Evolutionary conservation across 177 flowering plant species (phyloP), one percentile per base, ranked within the genome.

Genomic region (Vitis hybrid): DNA sequence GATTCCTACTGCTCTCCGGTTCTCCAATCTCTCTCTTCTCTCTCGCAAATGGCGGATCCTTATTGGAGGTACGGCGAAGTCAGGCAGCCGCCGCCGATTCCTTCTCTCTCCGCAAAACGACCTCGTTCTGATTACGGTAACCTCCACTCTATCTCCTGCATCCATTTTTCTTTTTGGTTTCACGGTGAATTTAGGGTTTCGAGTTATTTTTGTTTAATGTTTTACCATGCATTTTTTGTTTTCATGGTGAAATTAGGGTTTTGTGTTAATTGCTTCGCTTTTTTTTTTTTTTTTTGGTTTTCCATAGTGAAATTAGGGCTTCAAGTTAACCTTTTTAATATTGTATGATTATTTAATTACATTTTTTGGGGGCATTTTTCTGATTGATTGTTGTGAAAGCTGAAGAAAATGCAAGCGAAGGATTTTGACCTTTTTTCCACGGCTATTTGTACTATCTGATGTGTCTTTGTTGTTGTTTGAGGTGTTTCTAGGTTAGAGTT

Each of bases 121-220:
- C 76, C 91, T 68, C 91, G 93, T 50, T 65, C 89, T 60, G 91
- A 87, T 47, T 89, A 80, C 70, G 91, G 93, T 89, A 82, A 9
- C 7, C 11, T 28, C 4, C 7, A 6, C 4, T 5, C 14, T 18
- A n/a, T 18, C 19, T 47, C 58, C 24, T 38, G 8, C 47, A 5
- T 17, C 11, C 5, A 38, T 67, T 22, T 2, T 9, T 5, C 1
- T 33, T 58, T 61, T n/a, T 60, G 47, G 47, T 5, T 38, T 38
- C 47, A 38, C 47, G 47, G 47, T 38, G 1, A 38, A 38, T 5
- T 38, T 38, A 38, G 47, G 7, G 47, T 38, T 38, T 11, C n/a
- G 15, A 22, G 14, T 60, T 12, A 14, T 15, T 5, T 54, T 54
- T 5, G 15, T 4, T 54, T 15, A 15, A 17, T 7, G 15, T 54